Percentiles rank a stretch among this genome's conserved stretches.
phyloP scores from a whole-genome alignment of 1,139 yeast genomes.

The Blastobotrys ciferrii region DNA sequence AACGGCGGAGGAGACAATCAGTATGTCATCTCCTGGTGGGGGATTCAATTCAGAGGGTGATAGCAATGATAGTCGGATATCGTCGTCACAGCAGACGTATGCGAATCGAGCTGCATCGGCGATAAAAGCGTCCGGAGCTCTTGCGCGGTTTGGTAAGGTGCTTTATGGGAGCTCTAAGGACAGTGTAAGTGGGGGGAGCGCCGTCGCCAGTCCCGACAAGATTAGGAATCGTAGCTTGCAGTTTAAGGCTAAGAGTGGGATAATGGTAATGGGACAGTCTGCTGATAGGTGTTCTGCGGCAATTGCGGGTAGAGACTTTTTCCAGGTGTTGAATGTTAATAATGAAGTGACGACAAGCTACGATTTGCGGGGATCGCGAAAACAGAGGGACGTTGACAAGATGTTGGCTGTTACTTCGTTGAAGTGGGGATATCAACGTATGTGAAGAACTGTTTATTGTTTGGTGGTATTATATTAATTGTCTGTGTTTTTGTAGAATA shows the following conservation, averaged over 20 bases:
- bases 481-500: constrained; percentile 16
- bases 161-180: constrained; percentile 24
- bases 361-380: constrained; percentile 25
- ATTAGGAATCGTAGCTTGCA: constrained; percentile 17
- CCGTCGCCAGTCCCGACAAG: constrained; percentile 18
- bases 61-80: constrained; percentile 1
- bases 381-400: constrained; percentile 31
- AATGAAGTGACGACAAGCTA: constrained; percentile 21
- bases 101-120: constrained; percentile 31
- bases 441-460: constrained; percentile 8
- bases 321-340: constrained; percentile 32
- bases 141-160: constrained; percentile 36
- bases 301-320: constrained; percentile 34
- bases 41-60: constrained; percentile 7
- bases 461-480: not conserved
- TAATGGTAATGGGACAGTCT: constrained; percentile 34
- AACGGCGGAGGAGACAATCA: not conserved
- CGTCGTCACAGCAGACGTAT: constrained; percentile 17
- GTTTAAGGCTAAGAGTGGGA: constrained; percentile 29
- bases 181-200: constrained; percentile 7
- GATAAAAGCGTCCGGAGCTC: constrained; percentile 30
- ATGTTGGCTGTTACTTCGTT: constrained; percentile 36
- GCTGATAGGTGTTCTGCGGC: constrained; percentile 33
- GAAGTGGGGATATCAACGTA: constrained; percentile 38
- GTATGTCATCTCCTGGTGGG: constrained; percentile 12